Evolutionary conservation across 352 stramenopile genomes (phyloP).

Genomic region (Phytopythium ostracodes): DNA sequence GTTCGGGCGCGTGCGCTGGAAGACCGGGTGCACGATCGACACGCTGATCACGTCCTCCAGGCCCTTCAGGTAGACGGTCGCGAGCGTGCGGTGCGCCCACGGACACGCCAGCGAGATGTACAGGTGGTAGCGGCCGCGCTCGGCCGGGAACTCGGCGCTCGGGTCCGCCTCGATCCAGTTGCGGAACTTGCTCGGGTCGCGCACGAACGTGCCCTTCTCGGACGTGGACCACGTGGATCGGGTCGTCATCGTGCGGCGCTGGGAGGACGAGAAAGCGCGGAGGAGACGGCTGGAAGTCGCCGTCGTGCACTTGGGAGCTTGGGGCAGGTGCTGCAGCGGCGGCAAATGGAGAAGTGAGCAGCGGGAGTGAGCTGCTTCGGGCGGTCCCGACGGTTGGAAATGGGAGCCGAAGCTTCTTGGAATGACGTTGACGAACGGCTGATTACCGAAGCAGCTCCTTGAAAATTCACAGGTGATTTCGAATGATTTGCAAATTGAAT

Average conservation of each 20-base stretch:
- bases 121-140: constrained; percentile 88
- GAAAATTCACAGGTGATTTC: no score
- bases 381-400: not conserved
- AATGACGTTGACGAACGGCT: not conserved
- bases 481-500: not conserved
- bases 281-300: not conserved
- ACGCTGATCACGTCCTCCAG: constrained; percentile 93
- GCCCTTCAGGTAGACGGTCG: constrained; percentile 91
- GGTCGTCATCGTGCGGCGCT: constrained; percentile 41
- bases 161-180: constrained; percentile 66
- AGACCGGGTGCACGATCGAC: constrained; percentile 88
- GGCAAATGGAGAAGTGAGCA: constrained; percentile 16
- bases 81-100: constrained; percentile 74
- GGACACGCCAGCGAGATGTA: constrained; percentile 96
- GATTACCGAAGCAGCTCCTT: constrained; percentile 1
- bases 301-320: not conserved
- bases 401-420: not conserved
- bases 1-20: constrained; percentile 70
- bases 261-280: not conserved
- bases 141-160: constrained; percentile 61
- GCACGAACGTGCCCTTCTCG: constrained; percentile 66
- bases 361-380: not conserved
- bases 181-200: constrained; percentile 72
- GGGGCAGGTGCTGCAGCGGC: not conserved
- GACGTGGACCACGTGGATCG: constrained; percentile 64